Conservation (phyloP, 2,329 filamentous ascomycete genomes). For the Exophiala calicioides region DNA sequence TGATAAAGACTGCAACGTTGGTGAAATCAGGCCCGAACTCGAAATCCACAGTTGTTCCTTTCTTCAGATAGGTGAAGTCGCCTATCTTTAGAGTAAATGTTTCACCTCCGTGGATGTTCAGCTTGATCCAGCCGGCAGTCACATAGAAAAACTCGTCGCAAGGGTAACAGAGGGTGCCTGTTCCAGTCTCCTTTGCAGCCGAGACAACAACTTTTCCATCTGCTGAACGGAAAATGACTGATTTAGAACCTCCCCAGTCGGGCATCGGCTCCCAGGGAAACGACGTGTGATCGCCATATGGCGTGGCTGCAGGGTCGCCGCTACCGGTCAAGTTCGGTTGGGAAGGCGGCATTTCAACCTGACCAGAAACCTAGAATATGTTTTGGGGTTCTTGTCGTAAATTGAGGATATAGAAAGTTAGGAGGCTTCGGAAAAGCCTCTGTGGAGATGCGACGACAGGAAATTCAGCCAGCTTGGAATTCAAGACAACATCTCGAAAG, state of each 20-base stretch:
- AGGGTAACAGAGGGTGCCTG: background rate
- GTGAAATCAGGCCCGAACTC: background rate
- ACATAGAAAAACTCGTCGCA: constrained; percentile 5
- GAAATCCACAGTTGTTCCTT: constrained; percentile 1
- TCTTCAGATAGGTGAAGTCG: background rate
- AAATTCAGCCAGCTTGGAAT: too few species aligned
- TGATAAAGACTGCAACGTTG: constrained; percentile 12
- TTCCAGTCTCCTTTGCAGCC: constrained; percentile 2
- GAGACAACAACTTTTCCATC: background rate
- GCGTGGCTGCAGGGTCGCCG: background rate
- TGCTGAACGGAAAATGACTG: background rate
- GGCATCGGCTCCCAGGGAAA: constrained; percentile 1
- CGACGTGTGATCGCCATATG: background rate
- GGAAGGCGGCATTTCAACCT: constrained; percentile 4
- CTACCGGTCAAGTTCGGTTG: background rate
- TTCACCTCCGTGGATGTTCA: background rate
- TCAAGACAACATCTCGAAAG: too few species aligned
- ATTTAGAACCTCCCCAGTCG: background rate
- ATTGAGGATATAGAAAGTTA: too few species aligned
- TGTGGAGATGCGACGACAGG: too few species aligned
- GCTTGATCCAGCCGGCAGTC: background rate
- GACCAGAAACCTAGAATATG: too few species aligned
- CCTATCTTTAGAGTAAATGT: background rate
- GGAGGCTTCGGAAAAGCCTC: too few species aligned
- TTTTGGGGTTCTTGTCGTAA: too few species aligned